Conservation (phyloP, 371 early-diverging fungal genomes). For the Ecytonucleospora hepatopenaei region DNA sequence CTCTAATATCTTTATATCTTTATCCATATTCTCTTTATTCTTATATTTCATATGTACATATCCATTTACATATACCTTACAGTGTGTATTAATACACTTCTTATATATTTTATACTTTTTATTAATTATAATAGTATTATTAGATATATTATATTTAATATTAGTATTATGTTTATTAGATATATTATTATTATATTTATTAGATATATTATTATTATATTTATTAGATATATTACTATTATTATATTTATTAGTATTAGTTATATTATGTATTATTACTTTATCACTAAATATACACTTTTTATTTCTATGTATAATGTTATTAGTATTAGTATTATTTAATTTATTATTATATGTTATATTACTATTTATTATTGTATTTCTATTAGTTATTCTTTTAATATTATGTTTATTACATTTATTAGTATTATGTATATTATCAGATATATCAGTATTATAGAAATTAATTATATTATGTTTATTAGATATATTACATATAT, state of each 20-base stretch:
- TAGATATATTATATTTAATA: no score
- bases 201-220: background rate
- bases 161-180: background rate
- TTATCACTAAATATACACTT: background rate
- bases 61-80: background rate
- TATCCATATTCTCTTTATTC: constrained; percentile 4
- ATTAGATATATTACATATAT: no score
- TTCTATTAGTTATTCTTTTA: no score
- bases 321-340: no score
- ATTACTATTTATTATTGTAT: no score
- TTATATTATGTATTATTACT: background rate
- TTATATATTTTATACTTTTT: background rate
- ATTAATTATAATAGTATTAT: background rate
- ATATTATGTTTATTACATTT: no score
- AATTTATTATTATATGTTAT: no score
- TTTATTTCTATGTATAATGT: background rate
- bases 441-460: no score
- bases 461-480: no score
- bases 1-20: constrained; percentile 1
- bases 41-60: constrained; percentile 1
- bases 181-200: background rate
- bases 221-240: background rate
- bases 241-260: background rate
- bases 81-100: background rate
- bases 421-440: no score